Evolutionary conservation across 2,329 filamentous ascomycete genomes (phyloP), one percentile per base, ranked within the genome.

Genomic region (Paraphoma chrysanthemicola): DNA sequence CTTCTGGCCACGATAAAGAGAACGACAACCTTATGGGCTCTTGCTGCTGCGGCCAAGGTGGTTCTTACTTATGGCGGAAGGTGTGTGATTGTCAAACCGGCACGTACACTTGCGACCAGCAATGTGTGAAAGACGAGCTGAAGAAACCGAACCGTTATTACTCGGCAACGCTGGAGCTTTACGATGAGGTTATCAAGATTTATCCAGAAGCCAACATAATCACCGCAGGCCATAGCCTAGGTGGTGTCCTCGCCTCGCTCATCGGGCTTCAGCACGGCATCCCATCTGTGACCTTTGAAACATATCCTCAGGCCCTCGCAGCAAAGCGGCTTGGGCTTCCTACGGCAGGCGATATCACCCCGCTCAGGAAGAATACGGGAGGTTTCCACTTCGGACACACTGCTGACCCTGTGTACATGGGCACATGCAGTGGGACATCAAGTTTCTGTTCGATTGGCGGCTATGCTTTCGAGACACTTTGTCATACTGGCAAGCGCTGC

Each of bases 1-100:
- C 73, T 1, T 74, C 71, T 3, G 68, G 67, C 2, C 67, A 70
- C 43, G 73, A 76, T 51, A 76, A 76, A 47, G 73, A 75, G 8
- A 76, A 76, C 47, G 73, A 76, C 59, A 76, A 76, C 23, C 56
- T 76, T 1, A 74, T 71, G 45, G 73, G 72, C 0, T 74, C 71
- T 6, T 76, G 73, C 45, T 76, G 73, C 48, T 76, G 73, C 46
- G 73, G 68, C 16, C 73, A 76, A 43, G 71, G 71, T 7, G 73
- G 73, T 10, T 59, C 72, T 9, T 76, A 75, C 50, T 67, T 74
- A 36, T 76, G 73, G 73, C 64, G 68, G 6, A 57, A 72, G 44
- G 70, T 71, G 7, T 76, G 73, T 52, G 73, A 76, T 47, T 76
- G 73, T 38, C 66, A 69, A 48, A 76, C 73, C 2, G 64, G 69